These are phyloP conservation scores for Plasmopara muralis DNA, from an alignment of 352 stramenopile genomes.

Conservation along the genomic window DNA sequence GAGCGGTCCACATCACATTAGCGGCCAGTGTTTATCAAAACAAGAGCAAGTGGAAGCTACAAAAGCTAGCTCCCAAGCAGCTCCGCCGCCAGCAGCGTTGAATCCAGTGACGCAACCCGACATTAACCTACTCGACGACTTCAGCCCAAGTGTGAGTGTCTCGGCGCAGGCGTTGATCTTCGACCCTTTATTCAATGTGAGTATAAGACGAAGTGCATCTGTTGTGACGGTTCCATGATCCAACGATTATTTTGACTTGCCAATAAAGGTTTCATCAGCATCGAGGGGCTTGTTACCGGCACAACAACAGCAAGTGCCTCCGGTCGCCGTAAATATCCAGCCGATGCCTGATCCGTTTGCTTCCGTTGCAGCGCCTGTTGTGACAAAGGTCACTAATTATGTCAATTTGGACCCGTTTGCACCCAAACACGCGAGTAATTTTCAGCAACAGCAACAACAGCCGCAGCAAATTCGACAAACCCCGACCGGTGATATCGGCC, in stretches of 20 bases:
- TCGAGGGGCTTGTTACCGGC: slow-evolving; percentile 17
- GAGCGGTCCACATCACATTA: slow-evolving; percentile 14
- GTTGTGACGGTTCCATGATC: slow-evolving; percentile 9
- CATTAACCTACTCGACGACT: slow-evolving; percentile 77
- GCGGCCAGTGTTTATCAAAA: slow-evolving; percentile 20
- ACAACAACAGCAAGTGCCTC: slow-evolving; percentile 14
- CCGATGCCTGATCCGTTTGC: slow-evolving; percentile 42
- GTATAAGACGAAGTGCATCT: slow-evolving; percentile 11
- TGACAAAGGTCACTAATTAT: slow-evolving; percentile 36
- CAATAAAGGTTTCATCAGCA: slow-evolving; percentile 27
- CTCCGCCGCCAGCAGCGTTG: slow-evolving; percentile 17
- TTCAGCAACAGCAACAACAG: slow-evolving; percentile 16
- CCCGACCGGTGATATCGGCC: slow-evolving; percentile 13
- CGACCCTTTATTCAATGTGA: slow-evolving; percentile 58
- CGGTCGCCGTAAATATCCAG: slow-evolving; percentile 5
- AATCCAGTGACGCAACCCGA: slow-evolving; percentile 44
- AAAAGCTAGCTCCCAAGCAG: slow-evolving; percentile 10
- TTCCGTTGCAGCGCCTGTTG: slow-evolving; percentile 30
- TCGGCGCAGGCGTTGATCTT: slow-evolving; percentile 67
- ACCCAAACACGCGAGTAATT: slow-evolving; percentile 17
- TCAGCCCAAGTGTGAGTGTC: slow-evolving; percentile 48
- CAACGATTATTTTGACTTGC: slow-evolving; percentile 8
- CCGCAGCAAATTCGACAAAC: slow-evolving; percentile 21
- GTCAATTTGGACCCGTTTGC: slow-evolving; percentile 55
- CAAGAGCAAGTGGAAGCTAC: slow-evolving; percentile 18